Evolutionary conservation across 1,284 basidiomycete species (phyloP), one percentile per base, ranked within the genome.

Genomic region (Meripilus lineatus): DNA sequence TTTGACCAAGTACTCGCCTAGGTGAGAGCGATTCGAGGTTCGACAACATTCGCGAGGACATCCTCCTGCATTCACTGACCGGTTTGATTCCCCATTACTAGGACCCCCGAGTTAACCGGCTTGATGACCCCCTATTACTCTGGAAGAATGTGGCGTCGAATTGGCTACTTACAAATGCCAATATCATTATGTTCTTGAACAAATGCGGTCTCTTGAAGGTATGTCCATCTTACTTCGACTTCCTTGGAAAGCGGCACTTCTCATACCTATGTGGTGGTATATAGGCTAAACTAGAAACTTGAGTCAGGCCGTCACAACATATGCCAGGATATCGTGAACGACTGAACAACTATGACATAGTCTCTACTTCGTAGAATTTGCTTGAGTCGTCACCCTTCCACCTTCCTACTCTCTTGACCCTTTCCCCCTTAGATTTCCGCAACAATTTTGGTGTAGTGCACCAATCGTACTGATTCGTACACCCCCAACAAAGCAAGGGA

Each of bases 1-100:
- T 90, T 89, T 55, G 87, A 89, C 66, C 86, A 89, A 66, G 77
- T 84, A 34, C 71, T 89, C 43, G 68, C 75, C 13, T 87, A 89
- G 73, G 84, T 84, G 59, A 32, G 58, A 52, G 42, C n/a, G n/a
- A n/a, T n/a, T n/a, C n/a, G 22, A 11, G 8, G 8, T 4, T 25
- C 10, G 13, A 10, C 11, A 8, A 21, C 22, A 20, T 22, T 38
- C 25, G 28, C n/a, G n/a, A n/a, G n/a, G n/a, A n/a, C n/a, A n/a
- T n/a, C n/a, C n/a, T n/a, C n/a, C n/a, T n/a, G n/a, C n/a, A n/a
- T n/a, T n/a, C n/a, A n/a, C n/a, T n/a, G n/a, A n/a, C n/a, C n/a
- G n/a, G n/a, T n/a, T n/a, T n/a, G n/a, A n/a, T n/a, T n/a, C n/a
- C n/a, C n/a, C n/a, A n/a, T 34, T 38, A 42, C 10, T 52, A 87